These are phyloP conservation scores for Ceratocystis lukuohia DNA, from an alignment of 2,329 filamentous ascomycete species.

Conservation along the genomic window DNA sequence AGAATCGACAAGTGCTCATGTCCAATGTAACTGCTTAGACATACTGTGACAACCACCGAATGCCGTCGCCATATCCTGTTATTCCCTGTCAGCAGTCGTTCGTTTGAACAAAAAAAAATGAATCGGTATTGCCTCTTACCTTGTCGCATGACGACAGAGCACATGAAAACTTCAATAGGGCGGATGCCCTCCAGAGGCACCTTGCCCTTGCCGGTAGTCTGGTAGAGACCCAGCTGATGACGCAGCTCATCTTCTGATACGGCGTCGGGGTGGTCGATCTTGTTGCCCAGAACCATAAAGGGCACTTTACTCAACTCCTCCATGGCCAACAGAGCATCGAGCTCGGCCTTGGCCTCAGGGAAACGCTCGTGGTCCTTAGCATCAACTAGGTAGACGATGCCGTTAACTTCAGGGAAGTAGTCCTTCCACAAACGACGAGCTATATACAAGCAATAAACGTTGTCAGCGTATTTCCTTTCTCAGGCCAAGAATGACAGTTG, in stretches of 20 bases:
- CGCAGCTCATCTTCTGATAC: slow-evolving; percentile 91
- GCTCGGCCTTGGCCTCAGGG: slow-evolving; percentile 86
- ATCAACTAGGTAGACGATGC: slow-evolving; percentile 95
- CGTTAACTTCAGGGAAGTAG: slow-evolving; percentile 91
- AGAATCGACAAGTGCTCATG: background rate
- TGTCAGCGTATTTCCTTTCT: slow-evolving; percentile 15
- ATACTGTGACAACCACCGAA: slow-evolving; percentile 87
- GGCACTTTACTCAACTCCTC: slow-evolving; percentile 93
- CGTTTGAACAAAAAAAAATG: slow-evolving; percentile 3
- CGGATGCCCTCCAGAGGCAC: slow-evolving; percentile 82
- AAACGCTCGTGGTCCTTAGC: slow-evolving; percentile 96
- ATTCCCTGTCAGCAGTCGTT: slow-evolving; percentile 20
- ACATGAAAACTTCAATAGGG: slow-evolving; percentile 98
- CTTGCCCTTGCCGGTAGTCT: slow-evolving; percentile 94
- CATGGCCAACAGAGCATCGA: slow-evolving; percentile 90
- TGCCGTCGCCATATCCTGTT: slow-evolving; percentile 70
- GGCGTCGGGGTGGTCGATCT: slow-evolving; percentile 96
- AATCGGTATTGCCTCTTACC: slow-evolving; percentile 36
- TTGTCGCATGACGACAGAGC: slow-evolving; percentile 95
- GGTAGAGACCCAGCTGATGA: slow-evolving; percentile 83
- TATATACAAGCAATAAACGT: slow-evolving; percentile 26
- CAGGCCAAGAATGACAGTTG: background rate
- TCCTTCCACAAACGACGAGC: slow-evolving; percentile 91
- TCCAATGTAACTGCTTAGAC: slow-evolving; percentile 43
- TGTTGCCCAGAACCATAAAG: slow-evolving; percentile 94